phyloP scores from a whole-genome alignment of 768 basidiomycete genomes.

The Hericium coralloides region DNA sequence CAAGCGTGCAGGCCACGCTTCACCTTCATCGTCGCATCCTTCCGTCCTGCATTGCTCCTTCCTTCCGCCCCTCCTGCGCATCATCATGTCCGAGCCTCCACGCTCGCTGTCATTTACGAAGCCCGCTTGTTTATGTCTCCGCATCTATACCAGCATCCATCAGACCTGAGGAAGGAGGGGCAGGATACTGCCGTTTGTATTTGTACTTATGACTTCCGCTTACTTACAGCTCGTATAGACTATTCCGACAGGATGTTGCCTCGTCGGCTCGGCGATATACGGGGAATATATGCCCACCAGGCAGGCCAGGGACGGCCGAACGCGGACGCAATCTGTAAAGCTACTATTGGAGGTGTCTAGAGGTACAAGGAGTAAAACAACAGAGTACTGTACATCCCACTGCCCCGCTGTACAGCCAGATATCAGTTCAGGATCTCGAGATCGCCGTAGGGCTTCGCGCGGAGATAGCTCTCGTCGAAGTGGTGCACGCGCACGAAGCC shows the following conservation, averaged over 20 bases:
- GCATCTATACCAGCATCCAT: neutral
- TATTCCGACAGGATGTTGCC: neutral
- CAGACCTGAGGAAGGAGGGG: neutral
- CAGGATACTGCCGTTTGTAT: neutral
- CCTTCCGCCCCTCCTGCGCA: neutral
- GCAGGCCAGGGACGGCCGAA: too few species aligned
- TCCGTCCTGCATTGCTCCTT: neutral
- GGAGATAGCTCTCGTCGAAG: constrained; percentile 94
- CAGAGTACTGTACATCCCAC: neutral
- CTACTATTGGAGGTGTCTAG: too few species aligned
- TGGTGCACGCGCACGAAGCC: constrained; percentile 89
- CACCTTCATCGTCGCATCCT: neutral
- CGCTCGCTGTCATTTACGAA: neutral
- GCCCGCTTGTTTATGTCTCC: neutral
- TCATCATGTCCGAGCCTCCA: too few species aligned
- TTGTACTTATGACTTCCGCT: neutral
- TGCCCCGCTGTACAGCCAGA: neutral
- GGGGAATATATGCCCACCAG: too few species aligned
- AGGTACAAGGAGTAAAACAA: neutral
- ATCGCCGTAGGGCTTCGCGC: constrained; percentile 84
- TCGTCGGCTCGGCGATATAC: too few species aligned
- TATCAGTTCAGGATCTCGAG: constrained; percentile 59
- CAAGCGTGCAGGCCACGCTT: neutral
- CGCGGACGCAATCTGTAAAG: too few species aligned
- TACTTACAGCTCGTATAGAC: neutral